A percentile compares a stretch with the other conserved stretches of the same genome.
Conservation (phyloP, 1,284 basidiomycete genomes). For the Dichomitus squalens region DNA sequence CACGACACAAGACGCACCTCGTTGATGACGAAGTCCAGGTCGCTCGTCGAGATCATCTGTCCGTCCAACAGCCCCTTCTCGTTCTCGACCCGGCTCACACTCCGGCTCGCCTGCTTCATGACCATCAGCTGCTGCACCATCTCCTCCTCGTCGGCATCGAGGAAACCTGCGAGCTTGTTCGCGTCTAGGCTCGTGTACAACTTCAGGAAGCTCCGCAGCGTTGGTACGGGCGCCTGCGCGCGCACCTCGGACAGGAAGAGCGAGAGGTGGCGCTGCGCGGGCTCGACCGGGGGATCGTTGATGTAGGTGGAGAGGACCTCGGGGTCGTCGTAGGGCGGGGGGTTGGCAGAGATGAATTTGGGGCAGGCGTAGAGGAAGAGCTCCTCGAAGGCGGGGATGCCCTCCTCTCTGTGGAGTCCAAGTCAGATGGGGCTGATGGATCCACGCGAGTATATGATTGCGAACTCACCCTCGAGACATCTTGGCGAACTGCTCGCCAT, state of each 20-base stretch:
- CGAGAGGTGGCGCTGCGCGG: slow-evolving; percentile 81
- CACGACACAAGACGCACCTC: slow-evolving; percentile 56
- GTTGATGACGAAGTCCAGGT: slow-evolving; percentile 94
- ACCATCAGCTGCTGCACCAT: slow-evolving; percentile 97
- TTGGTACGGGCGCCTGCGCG: slow-evolving; percentile 79
- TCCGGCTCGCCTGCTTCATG: slow-evolving; percentile 87
- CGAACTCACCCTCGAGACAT: slow-evolving; percentile 76
- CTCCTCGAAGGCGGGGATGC: slow-evolving; percentile 87
- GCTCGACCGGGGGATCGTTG: slow-evolving; percentile 58
- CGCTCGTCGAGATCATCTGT: slow-evolving; percentile 86
- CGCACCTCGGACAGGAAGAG: slow-evolving; percentile 84
- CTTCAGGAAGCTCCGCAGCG: slow-evolving; percentile 90
- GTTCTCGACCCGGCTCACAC: slow-evolving; percentile 57
- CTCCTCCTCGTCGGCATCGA: slow-evolving; percentile 90
- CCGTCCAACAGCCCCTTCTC: slow-evolving; percentile 80
- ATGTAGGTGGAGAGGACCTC: slow-evolving; percentile 61
- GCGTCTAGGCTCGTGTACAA: slow-evolving; percentile 94
- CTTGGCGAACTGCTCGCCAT: slow-evolving; percentile 87
- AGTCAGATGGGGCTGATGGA: slow-evolving; percentile 1
- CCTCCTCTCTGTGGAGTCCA: slow-evolving; percentile 56
- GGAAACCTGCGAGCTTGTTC: slow-evolving; percentile 89
- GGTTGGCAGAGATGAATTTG: slow-evolving; percentile 94
- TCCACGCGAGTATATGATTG: not conserved
- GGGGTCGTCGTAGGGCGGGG: slow-evolving; percentile 90
- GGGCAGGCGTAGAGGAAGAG: slow-evolving; percentile 95